Evolutionary conservation across 2,329 filamentous ascomycete species (phyloP).

Genomic region (Aureobasidium sp.): DNA sequence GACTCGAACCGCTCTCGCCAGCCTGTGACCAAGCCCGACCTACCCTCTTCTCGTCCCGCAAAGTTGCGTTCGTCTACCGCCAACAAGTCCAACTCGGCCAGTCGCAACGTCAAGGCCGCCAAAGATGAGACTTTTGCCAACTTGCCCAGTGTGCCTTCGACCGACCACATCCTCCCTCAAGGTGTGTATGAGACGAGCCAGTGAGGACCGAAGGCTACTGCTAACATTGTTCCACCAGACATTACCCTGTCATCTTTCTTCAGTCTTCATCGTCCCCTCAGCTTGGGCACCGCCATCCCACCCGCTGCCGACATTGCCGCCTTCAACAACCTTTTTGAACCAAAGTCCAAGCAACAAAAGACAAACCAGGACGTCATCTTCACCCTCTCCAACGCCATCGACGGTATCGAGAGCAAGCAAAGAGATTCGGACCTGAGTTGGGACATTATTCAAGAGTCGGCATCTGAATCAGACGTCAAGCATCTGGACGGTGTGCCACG

Average conservation of each 20-base stretch:
- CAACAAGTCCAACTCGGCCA: slow-evolving; percentile 16
- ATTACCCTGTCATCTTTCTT: slow-evolving; percentile 88
- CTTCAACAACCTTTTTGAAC: slow-evolving; percentile 75
- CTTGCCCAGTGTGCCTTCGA: slow-evolving; percentile 67
- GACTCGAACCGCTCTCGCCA: slow-evolving; percentile 16
- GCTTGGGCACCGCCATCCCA: slow-evolving; percentile 73
- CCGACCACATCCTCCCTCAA: slow-evolving; percentile 54
- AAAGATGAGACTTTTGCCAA: slow-evolving; percentile 43
- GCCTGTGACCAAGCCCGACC: slow-evolving; percentile 18
- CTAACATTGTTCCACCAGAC: slow-evolving; percentile 45
- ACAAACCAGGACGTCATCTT: slow-evolving; percentile 32
- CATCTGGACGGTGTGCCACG: slow-evolving; percentile 25
- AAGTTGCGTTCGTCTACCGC: not conserved
- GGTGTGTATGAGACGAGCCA: slow-evolving; percentile 9
- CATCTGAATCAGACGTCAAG: slow-evolving; percentile 22
- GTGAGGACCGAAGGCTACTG: too few species aligned
- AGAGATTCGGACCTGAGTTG: slow-evolving; percentile 30
- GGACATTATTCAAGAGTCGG: slow-evolving; percentile 28
- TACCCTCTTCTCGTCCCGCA: not conserved
- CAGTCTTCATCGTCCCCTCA: slow-evolving; percentile 90
- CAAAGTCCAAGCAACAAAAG: slow-evolving; percentile 36
- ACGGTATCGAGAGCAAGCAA: slow-evolving; percentile 28
- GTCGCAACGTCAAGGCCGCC: slow-evolving; percentile 17
- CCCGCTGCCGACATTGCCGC: slow-evolving; percentile 60
- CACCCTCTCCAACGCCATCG: slow-evolving; percentile 36